A percentile compares a stretch with the other conserved stretches of the same genome.
Conservation (phyloP, 129 eudicot species). For the Tanacetum coccineum region DNA sequence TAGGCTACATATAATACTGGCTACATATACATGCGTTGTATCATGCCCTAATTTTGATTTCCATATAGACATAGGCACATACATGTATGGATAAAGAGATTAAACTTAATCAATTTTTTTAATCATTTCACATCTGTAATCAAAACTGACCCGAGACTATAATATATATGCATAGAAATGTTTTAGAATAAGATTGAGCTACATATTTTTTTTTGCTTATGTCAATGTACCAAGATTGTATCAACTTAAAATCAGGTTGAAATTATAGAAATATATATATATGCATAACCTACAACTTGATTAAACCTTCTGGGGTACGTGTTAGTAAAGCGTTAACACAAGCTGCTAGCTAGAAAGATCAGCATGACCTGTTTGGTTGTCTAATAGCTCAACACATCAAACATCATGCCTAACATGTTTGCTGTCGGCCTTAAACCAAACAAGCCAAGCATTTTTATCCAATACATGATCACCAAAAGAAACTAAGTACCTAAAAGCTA, state of each 20-base stretch:
- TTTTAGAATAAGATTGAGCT: no score
- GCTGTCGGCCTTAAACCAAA: constrained; percentile 23
- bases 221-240: neutral
- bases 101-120: no score
- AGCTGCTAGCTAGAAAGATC: constrained; percentile 4
- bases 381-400: constrained; percentile 8
- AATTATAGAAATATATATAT: neutral
- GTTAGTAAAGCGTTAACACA: constrained; percentile 8
- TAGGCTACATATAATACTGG: constrained; percentile 1
- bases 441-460: constrained; percentile 27
- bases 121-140: no score
- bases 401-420: constrained; percentile 26
- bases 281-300: neutral
- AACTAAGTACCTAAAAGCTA: neutral
- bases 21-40: neutral
- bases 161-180: no score
- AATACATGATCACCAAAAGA: constrained; percentile 17
- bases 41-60: neutral
- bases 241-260: neutral
- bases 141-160: no score
- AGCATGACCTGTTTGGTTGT: constrained; percentile 23
- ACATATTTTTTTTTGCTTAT: no score
- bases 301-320: neutral
- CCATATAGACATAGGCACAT: neutral
- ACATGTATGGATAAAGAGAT: neutral